Conservation (phyloP, 176 grass and related monocot species). For the Canna indica region DNA sequence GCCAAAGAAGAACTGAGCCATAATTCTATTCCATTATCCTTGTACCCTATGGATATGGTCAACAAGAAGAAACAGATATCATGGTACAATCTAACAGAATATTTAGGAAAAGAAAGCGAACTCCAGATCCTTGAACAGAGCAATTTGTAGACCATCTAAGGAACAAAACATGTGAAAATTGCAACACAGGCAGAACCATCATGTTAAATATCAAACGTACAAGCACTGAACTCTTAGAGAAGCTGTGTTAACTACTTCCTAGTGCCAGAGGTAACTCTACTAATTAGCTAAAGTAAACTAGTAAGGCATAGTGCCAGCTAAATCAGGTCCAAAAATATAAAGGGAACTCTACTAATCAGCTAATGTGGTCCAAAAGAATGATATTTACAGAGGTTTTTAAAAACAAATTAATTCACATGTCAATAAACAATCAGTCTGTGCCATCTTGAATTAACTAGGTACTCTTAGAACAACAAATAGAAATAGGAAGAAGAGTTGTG, state of each 20-base stretch:
- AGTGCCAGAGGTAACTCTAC: no score
- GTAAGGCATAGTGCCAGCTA: no score
- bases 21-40: conserved; percentile 52
- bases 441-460: no score
- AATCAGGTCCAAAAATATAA: no score
- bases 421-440: no score
- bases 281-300: no score
- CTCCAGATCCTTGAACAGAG: background rate
- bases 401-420: no score
- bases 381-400: no score
- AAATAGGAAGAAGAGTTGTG: no score
- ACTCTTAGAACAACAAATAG: no score
- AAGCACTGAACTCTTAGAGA: background rate
- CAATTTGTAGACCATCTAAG: background rate
- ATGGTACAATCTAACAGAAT: background rate
- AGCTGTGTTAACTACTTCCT: background rate
- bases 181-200: background rate
- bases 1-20: conserved; percentile 52
- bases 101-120: background rate
- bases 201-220: background rate
- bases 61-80: conserved; percentile 19
- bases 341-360: no score
- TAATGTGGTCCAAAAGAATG: no score
- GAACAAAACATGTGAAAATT: background rate
- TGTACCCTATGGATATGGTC: conserved; percentile 31